Evolutionary conservation across 208 protist genomes (phyloP).

Genomic region (Leishmania tarentolae): DNA sequence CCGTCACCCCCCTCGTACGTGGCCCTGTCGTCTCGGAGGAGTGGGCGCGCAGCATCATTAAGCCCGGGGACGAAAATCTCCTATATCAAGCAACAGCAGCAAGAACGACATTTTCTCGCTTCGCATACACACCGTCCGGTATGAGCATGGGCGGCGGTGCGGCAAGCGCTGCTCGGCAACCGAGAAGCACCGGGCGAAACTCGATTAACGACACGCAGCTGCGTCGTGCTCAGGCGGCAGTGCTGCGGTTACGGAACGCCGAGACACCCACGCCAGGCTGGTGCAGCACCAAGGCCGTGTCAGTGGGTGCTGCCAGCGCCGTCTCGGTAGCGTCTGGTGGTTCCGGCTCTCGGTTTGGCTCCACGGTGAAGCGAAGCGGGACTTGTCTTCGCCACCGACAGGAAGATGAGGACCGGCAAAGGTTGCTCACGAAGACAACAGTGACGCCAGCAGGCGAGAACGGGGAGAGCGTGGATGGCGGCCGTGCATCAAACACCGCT

Average conservation of each 20-base stretch:
- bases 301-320: slow-evolving; percentile 6
- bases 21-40: slow-evolving; percentile 71
- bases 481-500: background rate
- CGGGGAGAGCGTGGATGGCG: slow-evolving; percentile 2
- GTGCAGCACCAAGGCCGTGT: slow-evolving; percentile 11
- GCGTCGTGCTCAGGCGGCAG: slow-evolving; percentile 24
- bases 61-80: slow-evolving; percentile 70
- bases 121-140: slow-evolving; percentile 10
- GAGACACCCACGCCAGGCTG: slow-evolving; percentile 21
- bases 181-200: slow-evolving; percentile 8
- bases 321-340: slow-evolving; percentile 12
- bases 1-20: slow-evolving; percentile 9
- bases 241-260: slow-evolving; percentile 25
- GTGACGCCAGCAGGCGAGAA: slow-evolving; percentile 19
- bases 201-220: slow-evolving; percentile 28
- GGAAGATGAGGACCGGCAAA: slow-evolving; percentile 17
- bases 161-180: background rate
- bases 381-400: slow-evolving; percentile 14
- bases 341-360: slow-evolving; percentile 14
- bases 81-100: slow-evolving; percentile 43
- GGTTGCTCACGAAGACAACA: slow-evolving; percentile 13
- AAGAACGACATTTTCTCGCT: background rate
- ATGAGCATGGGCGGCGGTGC: slow-evolving; percentile 15
- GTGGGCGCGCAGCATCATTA: slow-evolving; percentile 80
- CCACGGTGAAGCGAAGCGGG: slow-evolving; percentile 28